Evolutionary conservation across 495 filamentous ascomycete species (phyloP), one percentile per base, ranked within the genome.

Genomic region (Evernia prunastri): DNA sequence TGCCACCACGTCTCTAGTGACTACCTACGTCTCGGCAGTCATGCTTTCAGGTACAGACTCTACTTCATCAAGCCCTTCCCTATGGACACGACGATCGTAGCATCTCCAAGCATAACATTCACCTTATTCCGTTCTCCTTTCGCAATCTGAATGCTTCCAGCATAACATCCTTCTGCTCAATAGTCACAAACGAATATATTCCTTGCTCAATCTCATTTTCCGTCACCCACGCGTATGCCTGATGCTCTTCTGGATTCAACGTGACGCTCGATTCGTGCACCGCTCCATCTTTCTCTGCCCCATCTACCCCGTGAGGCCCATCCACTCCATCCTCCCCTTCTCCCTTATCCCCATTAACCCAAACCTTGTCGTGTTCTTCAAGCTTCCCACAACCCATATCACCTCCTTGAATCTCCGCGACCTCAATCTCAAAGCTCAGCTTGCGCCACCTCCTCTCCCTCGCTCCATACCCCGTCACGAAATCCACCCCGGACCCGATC

Each of bases 201-300:
- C 15, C 59, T 27, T 23, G 35, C 56, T 27, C 40, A 7, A 54
- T 36, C 25, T 81, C 76, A 51, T 77, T 73, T 62, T 78, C 74
- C 0, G 64, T 69, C 33, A 71, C 80, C 82, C 82, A 85, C 43
- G 67, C 67, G 61, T 71, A 80, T 10, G 53, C 70, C 49, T 74
- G 71, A 68, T 85, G 82, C 64, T 84, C 82, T 9, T 54, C 66
- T 29, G 73, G 76, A 25, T 76, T 74, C 58, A 80, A 65, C 54
- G 18, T 67, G 36, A 64, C 57, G 76, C 75, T 75, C 40, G 69
- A 61, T 17, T n/a, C 35, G n/a, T 56, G 29, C 31, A 49, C 8
- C 33, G 23, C 47, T 18, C 12, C 45, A 18, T 27, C 4, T 40
- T 43, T 56, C 8, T 27, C 13, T 60, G n/a, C 39, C 23, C 17